Evolutionary conservation across 2,329 filamentous ascomycete species (phyloP).

Genomic region (Drechmeria coniospora): DNA sequence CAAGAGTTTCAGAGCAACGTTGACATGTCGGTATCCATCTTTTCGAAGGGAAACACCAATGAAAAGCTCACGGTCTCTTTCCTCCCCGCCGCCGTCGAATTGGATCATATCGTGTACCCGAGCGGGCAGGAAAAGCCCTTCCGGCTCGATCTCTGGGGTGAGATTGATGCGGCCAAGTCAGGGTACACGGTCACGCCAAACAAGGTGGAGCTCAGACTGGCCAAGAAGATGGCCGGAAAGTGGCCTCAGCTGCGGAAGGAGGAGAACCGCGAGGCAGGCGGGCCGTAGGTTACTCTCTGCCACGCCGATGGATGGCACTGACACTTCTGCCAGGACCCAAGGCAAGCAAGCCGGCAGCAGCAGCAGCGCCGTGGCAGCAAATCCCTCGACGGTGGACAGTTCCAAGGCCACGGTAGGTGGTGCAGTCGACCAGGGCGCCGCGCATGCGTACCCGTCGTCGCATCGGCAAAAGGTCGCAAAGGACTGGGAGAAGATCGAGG

Average conservation of each 20-base stretch:
- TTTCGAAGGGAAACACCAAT: constrained; percentile 26
- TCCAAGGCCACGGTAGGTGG: neutral
- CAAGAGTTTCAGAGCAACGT: constrained; percentile 21
- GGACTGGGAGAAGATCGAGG: constrained; percentile 73
- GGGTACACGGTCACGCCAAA: constrained; percentile 52
- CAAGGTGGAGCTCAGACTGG: constrained; percentile 65
- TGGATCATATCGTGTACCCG: constrained; percentile 18
- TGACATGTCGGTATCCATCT: constrained; percentile 23
- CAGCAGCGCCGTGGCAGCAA: no score
- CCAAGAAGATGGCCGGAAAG: constrained; percentile 52
- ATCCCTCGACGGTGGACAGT: no score
- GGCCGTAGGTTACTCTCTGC: no score
- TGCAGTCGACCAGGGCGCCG: constrained; percentile 2
- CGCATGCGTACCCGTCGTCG: constrained; percentile 68
- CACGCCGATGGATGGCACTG: no score
- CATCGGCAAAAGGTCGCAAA: constrained; percentile 70
- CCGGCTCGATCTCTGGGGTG: constrained; percentile 47
- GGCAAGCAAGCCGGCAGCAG: neutral
- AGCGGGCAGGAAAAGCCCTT: constrained; percentile 45
- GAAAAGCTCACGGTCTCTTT: constrained; percentile 24
- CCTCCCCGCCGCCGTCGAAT: constrained; percentile 9
- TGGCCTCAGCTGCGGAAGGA: constrained; percentile 34
- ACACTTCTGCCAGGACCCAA: neutral
- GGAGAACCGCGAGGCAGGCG: neutral
- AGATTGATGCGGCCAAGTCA: constrained; percentile 46